Base-by-base conservation (phyloP, 2,329 filamentous ascomycete species). In the Pyrenochaeta sp. region DNA sequence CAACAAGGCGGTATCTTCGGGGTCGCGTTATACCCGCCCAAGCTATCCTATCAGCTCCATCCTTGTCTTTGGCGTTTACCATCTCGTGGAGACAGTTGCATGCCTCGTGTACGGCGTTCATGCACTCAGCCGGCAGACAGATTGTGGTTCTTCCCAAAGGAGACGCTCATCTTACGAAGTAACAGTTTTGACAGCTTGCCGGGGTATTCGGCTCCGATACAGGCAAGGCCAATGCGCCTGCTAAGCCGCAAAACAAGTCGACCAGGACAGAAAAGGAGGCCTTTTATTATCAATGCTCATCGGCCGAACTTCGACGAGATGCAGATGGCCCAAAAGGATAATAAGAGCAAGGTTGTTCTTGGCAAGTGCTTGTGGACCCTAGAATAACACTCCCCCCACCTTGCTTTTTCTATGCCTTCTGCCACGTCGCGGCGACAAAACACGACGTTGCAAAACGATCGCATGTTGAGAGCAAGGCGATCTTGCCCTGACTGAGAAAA, bases 231-330 rank as follows among this genome's bases (percentile, higher is more conserved):
- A 26, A 40, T 39, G 35, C 34, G 14, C 26, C 30, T 23, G 14
- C 26, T 43, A 31, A 18, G 20, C 23, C 23, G 7, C 17, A 41
- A 39, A 28, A 14, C 6, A 35, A 13, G 13, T 22, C 24, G 23
- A 35, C 37, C 18, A 44, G 24, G 22, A 10, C 19, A 22, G 15
- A 27, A 43, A 30, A 30, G 41, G 30, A 37, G 22, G 40, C 9
- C 19, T 29, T n/a, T n/a, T n/a, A n/a, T n/a, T n/a, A 24, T 30
- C 29, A 35, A 48, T 45, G 43, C 26, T 31, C 42, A 53, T 48
- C 43, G 41, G 51, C 43, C 41, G 10, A 21, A 28, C 29, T n/a
- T n/a, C n/a, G n/a, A n/a, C 8, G 18, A n/a, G 24, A 47, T 42
- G 43, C 51, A 27, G 19, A 35, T 40, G 34, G 43, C 43, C 38